A percentile compares a stretch with the other conserved stretches of the same genome.
These are phyloP conservation scores for Botryobasidium botryosum DNA, from an alignment of 768 basidiomycete genomes.

Conservation along the genomic window DNA sequence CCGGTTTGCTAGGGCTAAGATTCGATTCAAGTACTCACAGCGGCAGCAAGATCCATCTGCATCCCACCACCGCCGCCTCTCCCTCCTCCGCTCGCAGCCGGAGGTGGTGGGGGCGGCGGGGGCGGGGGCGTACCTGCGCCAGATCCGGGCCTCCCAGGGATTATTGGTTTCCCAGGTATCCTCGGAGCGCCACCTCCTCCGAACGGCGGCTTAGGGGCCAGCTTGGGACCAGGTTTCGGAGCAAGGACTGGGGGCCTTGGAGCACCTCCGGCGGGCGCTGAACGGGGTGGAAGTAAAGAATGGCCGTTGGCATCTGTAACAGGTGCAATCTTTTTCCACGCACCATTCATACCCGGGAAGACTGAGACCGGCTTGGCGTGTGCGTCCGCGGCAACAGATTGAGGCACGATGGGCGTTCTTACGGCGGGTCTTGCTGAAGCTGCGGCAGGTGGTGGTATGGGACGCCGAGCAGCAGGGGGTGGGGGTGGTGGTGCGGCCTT, in stretches of 20 bases:
- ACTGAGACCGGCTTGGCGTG: conserved; percentile 68
- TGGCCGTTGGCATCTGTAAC: conserved; percentile 13
- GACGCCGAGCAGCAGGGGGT: conserved; percentile 27
- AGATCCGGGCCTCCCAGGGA: conserved; percentile 24
- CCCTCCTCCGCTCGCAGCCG: conserved; percentile 22
- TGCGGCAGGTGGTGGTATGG: conserved; percentile 28
- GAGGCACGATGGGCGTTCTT: conserved; percentile 18
- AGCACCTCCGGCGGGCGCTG: conserved; percentile 40
- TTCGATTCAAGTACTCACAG: conserved; percentile 32
- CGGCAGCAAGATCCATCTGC: conserved; percentile 72
- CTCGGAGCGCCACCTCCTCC: conserved; percentile 23
- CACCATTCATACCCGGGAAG: conserved; percentile 71
- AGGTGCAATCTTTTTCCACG: conserved; percentile 47
- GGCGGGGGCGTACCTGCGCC: conserved; percentile 23
- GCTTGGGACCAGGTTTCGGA: conserved; percentile 36
- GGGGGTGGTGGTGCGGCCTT: conserved; percentile 53
- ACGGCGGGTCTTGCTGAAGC: conserved; percentile 23
- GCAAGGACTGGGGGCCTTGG: conserved; percentile 29
- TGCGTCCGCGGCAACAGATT: conserved; percentile 35
- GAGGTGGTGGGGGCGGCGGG: conserved; percentile 30
- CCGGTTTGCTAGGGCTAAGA: background rate
- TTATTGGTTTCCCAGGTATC: conserved; percentile 39
- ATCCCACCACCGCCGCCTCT: conserved; percentile 26
- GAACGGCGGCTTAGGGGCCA: conserved; percentile 32
- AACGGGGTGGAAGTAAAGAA: conserved; percentile 29